Evolutionary conservation across 495 filamentous ascomycete genomes (phyloP).

Genomic region (Neurospora sp.): DNA sequence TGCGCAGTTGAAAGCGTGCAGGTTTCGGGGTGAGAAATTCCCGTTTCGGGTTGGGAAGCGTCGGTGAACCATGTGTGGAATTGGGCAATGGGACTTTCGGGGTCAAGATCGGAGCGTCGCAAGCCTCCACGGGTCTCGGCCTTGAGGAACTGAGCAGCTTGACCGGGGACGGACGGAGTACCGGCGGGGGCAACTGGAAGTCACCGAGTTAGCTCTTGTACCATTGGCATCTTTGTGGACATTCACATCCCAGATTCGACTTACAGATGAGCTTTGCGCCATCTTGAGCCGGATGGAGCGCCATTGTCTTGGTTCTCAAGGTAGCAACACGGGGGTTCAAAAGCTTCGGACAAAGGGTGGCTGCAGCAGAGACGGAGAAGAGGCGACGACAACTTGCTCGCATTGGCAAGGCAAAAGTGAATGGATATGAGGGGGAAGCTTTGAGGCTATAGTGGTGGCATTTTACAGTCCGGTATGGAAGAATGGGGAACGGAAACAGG

Average conservation of each 20-base stretch:
- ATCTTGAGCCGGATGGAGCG: conserved; percentile 34
- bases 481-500: background rate
- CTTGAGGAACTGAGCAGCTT: conserved; percentile 55
- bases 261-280: conserved; percentile 42
- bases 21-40: conserved; percentile 64
- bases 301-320: conserved; percentile 25
- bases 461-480: background rate
- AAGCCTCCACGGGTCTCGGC: conserved; percentile 34
- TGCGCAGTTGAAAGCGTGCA: conserved; percentile 72
- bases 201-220: conserved; percentile 32
- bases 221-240: too few species aligned
- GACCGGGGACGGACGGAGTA: conserved; percentile 24
- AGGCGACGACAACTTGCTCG: background rate
- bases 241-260: conserved; percentile 11
- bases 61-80: conserved; percentile 81
- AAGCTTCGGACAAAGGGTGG: background rate
- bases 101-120: conserved; percentile 40
- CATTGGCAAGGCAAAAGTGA: background rate
- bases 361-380: conserved; percentile 1
- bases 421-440: background rate
- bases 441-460: background rate
- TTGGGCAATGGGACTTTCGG: conserved; percentile 56
- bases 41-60: conserved; percentile 42
- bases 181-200: conserved; percentile 33
- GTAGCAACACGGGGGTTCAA: background rate